Conservation (phyloP, 352 stramenopile genomes). For the Globisporangium yorkense region DNA sequence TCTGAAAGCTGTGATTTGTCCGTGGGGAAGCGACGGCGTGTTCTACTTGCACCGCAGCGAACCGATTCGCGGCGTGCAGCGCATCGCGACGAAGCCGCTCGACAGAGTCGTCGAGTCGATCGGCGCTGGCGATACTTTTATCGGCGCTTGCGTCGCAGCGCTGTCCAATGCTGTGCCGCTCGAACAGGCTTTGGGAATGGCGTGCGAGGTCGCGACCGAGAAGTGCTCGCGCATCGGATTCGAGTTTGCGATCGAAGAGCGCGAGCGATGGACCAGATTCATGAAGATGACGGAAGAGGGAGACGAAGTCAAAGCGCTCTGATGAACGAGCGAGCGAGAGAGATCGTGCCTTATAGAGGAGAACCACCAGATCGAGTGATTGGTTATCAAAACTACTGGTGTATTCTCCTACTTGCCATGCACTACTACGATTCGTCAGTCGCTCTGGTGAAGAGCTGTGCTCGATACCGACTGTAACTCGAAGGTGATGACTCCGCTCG, state of each 20-base stretch:
- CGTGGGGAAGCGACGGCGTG: constrained; percentile 55
- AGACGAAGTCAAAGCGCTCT: neutral
- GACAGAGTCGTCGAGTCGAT: constrained; percentile 54
- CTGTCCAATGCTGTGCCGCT: constrained; percentile 28
- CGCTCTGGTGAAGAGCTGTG: no score
- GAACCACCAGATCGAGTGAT: neutral
- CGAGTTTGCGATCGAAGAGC: constrained; percentile 17
- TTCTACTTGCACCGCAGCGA: constrained; percentile 35
- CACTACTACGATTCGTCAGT: neutral
- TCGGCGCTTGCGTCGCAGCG: constrained; percentile 51
- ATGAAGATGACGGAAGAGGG: neutral
- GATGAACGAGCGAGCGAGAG: neutral
- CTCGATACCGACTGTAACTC: neutral
- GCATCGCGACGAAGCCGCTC: constrained; percentile 31
- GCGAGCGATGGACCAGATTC: constrained; percentile 11
- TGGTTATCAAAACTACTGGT: neutral
- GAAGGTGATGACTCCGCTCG: neutral
- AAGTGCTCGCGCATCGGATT: constrained; percentile 65
- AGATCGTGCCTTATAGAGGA: no score
- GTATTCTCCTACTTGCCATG: neutral
- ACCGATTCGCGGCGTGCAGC: constrained; percentile 13
- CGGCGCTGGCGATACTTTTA: constrained; percentile 69
- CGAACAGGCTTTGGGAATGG: constrained; percentile 25
- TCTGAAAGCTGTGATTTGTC: constrained; percentile 51
- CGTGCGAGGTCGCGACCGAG: constrained; percentile 43